Evolutionary conservation across 805 yeast genomes (phyloP), one percentile per base, ranked within the genome.

Genomic region (Saccharomycopsis javanensis): DNA sequence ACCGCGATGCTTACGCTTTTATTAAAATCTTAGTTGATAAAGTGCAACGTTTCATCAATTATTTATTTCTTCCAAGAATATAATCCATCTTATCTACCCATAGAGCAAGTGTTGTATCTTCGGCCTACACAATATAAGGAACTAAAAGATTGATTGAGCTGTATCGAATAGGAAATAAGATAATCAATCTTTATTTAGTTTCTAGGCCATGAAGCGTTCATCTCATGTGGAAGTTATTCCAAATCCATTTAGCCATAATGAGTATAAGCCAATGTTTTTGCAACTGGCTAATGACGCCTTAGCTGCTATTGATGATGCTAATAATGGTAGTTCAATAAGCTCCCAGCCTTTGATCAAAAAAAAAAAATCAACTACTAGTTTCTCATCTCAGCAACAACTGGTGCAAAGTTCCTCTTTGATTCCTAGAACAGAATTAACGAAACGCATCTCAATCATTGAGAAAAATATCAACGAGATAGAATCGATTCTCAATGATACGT

Each of bases 191-290:
- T 20, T 28, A n/a, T 42, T 28, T 5, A 11, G 11, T n/a, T 20
- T 4, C 23, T 42, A 4, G 48, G 48, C 48, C 48, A 42, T 42
- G 48, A 42, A 42, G 25, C 48, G 48, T 25, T 42, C 25, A 42
- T 42, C 48, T 42, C 48, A 42, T 42, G 48, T 42, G 51, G 57
- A 55, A 16, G 60, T 57, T 42, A 60, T 60, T 25, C 62, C 62
- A 18, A 60, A 60, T 46, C 62, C 62, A 13, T 60, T 60, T 58
- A 57, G 58, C 35, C 58, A 60, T 54, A 60, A 51, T 50, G 60
- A 57, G 53, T 60, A 60, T 45, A 57, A 57, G 35, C 62, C 62
- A 18, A 60, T 60, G 28, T 60, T 60, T 37, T 48, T 60, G 3
- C 59, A 53, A 59, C 56, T 57, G 23, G 52, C 60, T 13, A 55